These are phyloP conservation scores for Triadica sebifera DNA, from an alignment of 345 rosid genomes.

Conservation along the genomic window DNA sequence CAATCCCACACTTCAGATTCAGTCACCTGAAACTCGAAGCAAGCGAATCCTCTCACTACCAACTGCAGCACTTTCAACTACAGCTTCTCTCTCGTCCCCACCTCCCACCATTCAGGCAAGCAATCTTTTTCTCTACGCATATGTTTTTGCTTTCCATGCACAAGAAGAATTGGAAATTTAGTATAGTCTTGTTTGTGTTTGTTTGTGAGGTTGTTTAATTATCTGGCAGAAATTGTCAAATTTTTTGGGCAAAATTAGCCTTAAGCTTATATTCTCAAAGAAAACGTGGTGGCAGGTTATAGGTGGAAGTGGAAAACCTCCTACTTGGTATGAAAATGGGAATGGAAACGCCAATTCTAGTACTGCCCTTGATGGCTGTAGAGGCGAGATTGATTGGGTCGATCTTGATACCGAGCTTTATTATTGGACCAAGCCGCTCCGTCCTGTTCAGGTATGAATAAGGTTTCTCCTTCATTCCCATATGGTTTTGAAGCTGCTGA, in stretches of 20 bases:
- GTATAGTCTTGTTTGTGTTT: not conserved
- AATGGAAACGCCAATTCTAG: conserved; percentile 27
- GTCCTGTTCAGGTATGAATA: conserved; percentile 70
- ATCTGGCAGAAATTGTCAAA: not conserved
- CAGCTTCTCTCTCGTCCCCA: conserved; percentile 45
- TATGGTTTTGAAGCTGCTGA: conserved; percentile 1
- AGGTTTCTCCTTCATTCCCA: not conserved
- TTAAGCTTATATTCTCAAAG: not conserved
- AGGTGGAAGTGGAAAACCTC: conserved; percentile 67
- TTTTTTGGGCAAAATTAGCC: not conserved
- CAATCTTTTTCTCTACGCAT: not conserved
- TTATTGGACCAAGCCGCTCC: conserved; percentile 64
- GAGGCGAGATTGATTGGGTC: conserved; percentile 60
- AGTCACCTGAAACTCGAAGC: conserved; percentile 1
- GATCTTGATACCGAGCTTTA: conserved; percentile 73
- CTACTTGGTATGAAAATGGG: conserved; percentile 38
- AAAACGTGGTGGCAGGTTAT: conserved; percentile 44
- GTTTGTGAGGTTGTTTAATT: not conserved
- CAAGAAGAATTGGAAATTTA: not conserved
- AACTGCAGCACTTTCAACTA: conserved; percentile 35
- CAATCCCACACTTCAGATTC: not conserved
- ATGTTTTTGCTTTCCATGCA: not conserved
- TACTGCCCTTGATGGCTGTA: conserved; percentile 22
- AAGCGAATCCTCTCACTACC: not conserved
- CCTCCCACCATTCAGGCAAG: conserved; percentile 58